phyloP scores from a whole-genome alignment of 176 grass and related monocot species.

The Oryza punctata region DNA sequence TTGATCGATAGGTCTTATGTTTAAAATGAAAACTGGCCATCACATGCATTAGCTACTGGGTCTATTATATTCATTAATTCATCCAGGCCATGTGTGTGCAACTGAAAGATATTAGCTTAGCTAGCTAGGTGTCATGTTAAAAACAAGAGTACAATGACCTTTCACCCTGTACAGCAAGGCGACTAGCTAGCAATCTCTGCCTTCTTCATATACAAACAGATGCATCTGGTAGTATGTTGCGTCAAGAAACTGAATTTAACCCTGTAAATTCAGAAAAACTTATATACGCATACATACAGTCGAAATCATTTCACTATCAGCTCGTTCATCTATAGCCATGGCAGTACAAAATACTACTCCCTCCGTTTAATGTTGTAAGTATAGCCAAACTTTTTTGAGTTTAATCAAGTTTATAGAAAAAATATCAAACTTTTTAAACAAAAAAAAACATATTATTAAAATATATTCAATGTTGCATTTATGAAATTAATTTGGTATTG shows the following conservation, averaged over 20 bases:
- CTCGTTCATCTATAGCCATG: background rate
- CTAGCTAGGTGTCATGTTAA: background rate
- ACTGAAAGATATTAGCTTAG: background rate
- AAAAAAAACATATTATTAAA: too few relatives aligned
- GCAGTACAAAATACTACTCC: too few relatives aligned
- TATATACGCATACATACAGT: background rate
- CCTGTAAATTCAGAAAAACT: background rate
- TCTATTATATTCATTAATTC: background rate
- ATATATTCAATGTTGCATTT: too few relatives aligned
- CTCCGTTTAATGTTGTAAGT: too few relatives aligned
- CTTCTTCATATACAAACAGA: background rate
- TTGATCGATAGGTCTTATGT: background rate
- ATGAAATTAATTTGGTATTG: too few relatives aligned
- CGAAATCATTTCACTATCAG: background rate
- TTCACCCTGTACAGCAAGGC: background rate
- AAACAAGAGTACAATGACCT: background rate
- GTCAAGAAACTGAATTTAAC: background rate
- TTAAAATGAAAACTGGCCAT: background rate
- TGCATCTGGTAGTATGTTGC: background rate
- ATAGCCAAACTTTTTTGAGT: too few relatives aligned
- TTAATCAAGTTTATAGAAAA: too few relatives aligned
- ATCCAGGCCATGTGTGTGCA: background rate
- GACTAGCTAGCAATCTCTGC: background rate
- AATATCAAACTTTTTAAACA: too few relatives aligned
- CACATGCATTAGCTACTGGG: background rate